Evolutionary conservation across 306 rosid species (phyloP).

Genomic region (Elaeagnus macrophylla): DNA sequence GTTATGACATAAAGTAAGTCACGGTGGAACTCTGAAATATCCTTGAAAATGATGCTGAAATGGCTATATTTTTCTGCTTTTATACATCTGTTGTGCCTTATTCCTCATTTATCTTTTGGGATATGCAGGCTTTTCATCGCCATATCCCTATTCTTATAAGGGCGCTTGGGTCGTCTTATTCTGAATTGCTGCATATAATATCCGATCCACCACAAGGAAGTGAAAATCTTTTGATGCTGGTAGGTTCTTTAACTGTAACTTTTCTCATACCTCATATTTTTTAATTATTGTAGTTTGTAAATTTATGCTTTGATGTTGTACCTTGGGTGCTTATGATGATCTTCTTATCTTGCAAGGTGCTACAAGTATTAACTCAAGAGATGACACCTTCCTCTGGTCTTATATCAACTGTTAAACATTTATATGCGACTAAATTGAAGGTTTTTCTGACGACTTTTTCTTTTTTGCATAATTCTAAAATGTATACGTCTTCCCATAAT

Average conservation of each 20-base stretch:
- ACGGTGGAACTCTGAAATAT: too few relatives aligned
- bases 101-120: conserved; percentile 11
- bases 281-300: conserved; percentile 9
- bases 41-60: too few relatives aligned
- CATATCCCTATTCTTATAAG: conserved; percentile 81
- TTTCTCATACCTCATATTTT: conserved; percentile 7
- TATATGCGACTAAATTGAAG: conserved; percentile 87
- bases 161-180: conserved; percentile 77
- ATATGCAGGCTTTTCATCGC: conserved; percentile 85
- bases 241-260: conserved; percentile 28
- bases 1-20: too few relatives aligned
- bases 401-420: conserved; percentile 75
- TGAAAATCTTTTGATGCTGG: conserved; percentile 86
- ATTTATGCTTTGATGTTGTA: not conserved
- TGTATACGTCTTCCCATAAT: conserved; percentile 16
- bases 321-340: conserved; percentile 2
- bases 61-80: not conserved
- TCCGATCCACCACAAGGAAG: conserved; percentile 99
- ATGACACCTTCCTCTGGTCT: conserved; percentile 66
- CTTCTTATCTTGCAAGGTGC: conserved; percentile 47
- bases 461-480: too few relatives aligned
- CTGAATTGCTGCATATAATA: conserved; percentile 70
- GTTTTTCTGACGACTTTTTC: conserved; percentile 36
- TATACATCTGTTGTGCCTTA: conserved; percentile 12
- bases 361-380: conserved; percentile 87